Base-by-base conservation (phyloP, 2,329 filamentous ascomycete genomes). In the Pyrenochaeta sp. region DNA sequence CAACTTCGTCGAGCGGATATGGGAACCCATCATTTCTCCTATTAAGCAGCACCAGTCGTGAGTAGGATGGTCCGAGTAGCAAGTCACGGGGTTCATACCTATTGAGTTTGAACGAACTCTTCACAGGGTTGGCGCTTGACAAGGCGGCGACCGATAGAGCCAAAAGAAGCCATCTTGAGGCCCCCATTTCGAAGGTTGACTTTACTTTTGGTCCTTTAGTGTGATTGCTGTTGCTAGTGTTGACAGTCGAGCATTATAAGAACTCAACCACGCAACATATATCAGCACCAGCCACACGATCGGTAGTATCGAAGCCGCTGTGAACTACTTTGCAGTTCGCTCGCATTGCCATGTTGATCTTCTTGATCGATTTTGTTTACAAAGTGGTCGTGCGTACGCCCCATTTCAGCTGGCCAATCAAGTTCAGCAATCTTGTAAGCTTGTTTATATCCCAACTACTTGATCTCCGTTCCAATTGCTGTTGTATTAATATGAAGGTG, bases 1-100 rank as follows among this genome's bases (percentile, higher is more conserved):
- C 58, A 2, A 53, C 49, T 14, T 58, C 52, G 21, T 62, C 58
- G 10, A 62, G 51, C 1, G 58, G 54, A 19, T 62, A 62, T 6
- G 58, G 58, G 29, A 56, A 61, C 6, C 55, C 55, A 32, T 61
- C 55, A 28, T 28, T 15, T 28, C 26, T 28, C n/a, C 26, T 28
- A 14, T 14, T n/a, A n/a, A n/a, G n/a, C n/a, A 15, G 10, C n/a
- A 9, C 9, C 3, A 28, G 1, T n/a, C 3, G 26, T 28, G 14
- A 15, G 26, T 4, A 14, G 7, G 14, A 15, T 28, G n/a, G 6
- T 28, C 26, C 17, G 6, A 28, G 11, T 14, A 14, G 26, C 17
- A 8, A 15, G n/a, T 28, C 6, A 11, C 8, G n/a, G 9, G n/a
- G 9, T 14, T 14, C 26, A 7, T 28, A 28, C 26, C 26, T 28